phyloP scores from a whole-genome alignment of 2,329 filamentous ascomycete genomes.

The Xylariaceae sp. region DNA sequence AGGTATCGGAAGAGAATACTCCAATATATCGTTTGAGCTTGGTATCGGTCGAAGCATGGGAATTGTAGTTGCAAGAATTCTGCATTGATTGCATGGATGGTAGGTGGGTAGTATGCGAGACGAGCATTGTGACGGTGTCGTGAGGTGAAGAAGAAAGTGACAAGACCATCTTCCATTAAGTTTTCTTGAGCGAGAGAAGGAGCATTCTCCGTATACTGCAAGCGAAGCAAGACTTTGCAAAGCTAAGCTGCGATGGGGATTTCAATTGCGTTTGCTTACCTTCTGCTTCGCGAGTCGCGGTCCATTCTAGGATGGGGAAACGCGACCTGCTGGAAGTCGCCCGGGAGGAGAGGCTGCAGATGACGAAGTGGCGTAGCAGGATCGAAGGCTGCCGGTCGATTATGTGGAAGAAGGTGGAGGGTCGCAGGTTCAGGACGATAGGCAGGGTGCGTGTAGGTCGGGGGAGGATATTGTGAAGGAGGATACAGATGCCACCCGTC shows the following conservation, averaged over 20 bases:
- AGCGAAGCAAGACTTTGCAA: neutral
- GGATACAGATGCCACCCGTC: too few species aligned
- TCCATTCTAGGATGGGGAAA: conserved; percentile 27
- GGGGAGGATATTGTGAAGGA: too few species aligned
- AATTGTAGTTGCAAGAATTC: neutral
- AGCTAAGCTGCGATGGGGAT: neutral
- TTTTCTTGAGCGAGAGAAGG: too few species aligned
- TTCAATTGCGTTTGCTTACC: conserved; percentile 25
- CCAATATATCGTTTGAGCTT: neutral
- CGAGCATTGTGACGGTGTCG: too few species aligned
- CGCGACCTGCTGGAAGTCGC: neutral
- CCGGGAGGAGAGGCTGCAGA: neutral
- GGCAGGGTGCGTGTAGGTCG: too few species aligned
- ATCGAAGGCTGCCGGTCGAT: neutral
- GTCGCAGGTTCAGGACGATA: neutral
- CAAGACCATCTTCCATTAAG: neutral
- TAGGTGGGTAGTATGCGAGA: neutral
- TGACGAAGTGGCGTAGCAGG: neutral
- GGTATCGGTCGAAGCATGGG: neutral
- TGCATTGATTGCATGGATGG: neutral
- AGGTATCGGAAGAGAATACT: neutral
- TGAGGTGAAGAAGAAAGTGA: neutral
- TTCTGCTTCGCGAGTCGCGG: conserved; percentile 37
- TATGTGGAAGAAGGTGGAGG: too few species aligned
- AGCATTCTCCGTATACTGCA: too few species aligned